Evolutionary conservation across 2,329 filamentous ascomycete species (phyloP), one percentile per base, ranked within the genome.

Genomic region (Xylaria sp.): DNA sequence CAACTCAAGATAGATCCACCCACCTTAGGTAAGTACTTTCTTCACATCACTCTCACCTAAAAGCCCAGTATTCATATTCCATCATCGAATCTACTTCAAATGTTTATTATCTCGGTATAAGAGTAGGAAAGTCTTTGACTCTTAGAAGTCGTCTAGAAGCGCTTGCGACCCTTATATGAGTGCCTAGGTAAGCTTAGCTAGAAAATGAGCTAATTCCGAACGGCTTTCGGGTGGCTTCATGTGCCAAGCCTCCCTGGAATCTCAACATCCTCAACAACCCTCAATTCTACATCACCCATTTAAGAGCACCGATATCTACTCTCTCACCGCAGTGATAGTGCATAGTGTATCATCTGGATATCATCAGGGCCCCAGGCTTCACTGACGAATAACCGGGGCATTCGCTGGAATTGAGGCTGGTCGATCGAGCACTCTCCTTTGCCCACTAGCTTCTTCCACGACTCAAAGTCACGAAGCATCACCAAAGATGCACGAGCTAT

Each of bases 401-500:
- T 12, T 46, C 28, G 8, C 2, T 25, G 8, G 34, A 25, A n/a
- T 8, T 32, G 23, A 32, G n/a, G 39, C 23, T n/a, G 15, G 32
- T 58, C 39, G 7, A 23, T n/a, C 8, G 8, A 15, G 18, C 20
- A 18, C 13, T 5, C 32, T 41, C 9, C 55, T 6, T 6, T 20
- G 23, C 44, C 55, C 57, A 41, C 7, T 39, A 28, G 25, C 44
- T 20, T 34, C 54, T n/a, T 18, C n/a, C 32, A n/a, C 23, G 23
- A 65, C 9, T 20, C 10, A 39, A 37, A 48, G 2, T 20, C 13
- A 34, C 58, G 41, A 25, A 18, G 39, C 20, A 32, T 55, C 46
- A 5, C 15, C 23, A n/a, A 25, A 46, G 55, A 89, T 89, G 87
- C 85, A 89, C 75, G 88, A 90, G 77, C 79, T 90, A 20, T 90